Base-by-base conservation (phyloP, 805 yeast genomes). In the Pichia rugopelliculosa region DNA sequence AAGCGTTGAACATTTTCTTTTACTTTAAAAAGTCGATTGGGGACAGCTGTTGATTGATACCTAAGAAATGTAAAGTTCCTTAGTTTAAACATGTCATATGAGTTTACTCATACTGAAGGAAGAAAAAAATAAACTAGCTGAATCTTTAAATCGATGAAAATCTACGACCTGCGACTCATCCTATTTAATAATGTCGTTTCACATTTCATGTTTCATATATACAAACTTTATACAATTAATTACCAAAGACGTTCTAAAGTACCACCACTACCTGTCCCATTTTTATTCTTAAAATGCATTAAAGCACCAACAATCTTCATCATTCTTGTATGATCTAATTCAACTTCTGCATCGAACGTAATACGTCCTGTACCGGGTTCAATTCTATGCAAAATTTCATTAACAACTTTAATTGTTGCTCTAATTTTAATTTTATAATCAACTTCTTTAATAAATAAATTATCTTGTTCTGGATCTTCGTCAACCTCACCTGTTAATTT, bases 271-370 rank as follows among this genome's bases (percentile, higher is more conserved):
- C 55, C 55, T 36, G 52, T 41, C 23, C 44, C 44, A 33, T 48
- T 45, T 34, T 60, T 51, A 26, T 59, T 62, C 23, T 39, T 59
- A 37, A 56, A 65, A 8, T 58, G 54, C 38, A 67, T 45, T 6
- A 58, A 39, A 20, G 62, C 61, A 22, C 54, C 50, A 5, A 54
- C 55, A 11, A 67, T 56, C 42, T 62, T 61, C 33, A 67, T 56
- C 8, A 62, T 59, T 48, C 63, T 61, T 8, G 67, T 64, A 45
- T 66, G 71, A 51, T 67, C 70, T 26, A 66, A 64, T 42, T 66
- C 68, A 12, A 67, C 58, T 9, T 63, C 59, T 4, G 67, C 71
- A 11, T 44, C 50, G 44, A 66, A 67, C 13, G 60, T 50, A 24
- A 66, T 59, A n/a, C 55, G 55, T 12, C 67, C 69, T 18, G 59